phyloP scores from a whole-genome alignment of 73 alveolate species.

The Blepharisma stoltei region DNA sequence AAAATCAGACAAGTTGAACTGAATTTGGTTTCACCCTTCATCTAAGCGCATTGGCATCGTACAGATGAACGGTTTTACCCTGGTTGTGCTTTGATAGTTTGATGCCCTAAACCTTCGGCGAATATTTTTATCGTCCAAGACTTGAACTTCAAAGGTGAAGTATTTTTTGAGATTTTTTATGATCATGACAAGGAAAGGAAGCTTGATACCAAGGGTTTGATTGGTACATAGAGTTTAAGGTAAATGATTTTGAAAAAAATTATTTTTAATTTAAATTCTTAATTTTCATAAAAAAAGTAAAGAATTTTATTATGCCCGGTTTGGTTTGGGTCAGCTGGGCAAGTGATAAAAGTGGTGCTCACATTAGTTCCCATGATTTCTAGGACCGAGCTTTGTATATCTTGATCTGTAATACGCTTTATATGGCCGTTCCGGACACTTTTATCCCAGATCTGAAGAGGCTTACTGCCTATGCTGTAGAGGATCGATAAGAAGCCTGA shows the following conservation, averaged over 20 bases:
- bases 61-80: constrained; percentile 98
- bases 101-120: constrained; percentile 98
- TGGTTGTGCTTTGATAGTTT: constrained; percentile 90
- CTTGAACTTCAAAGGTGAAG: constrained; percentile 98
- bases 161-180: constrained; percentile 94
- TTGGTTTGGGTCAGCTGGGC: constrained; percentile 91
- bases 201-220: constrained; percentile 95
- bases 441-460: constrained; percentile 95
- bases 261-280: too few relatives aligned
- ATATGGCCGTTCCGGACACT: constrained; percentile 94
- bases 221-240: too few relatives aligned
- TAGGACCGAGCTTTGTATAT: constrained; percentile 90
- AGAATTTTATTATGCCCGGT: too few relatives aligned
- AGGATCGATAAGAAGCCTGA: constrained; percentile 85
- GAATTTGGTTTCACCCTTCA: constrained; percentile 80
- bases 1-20: constrained; percentile 69
- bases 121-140: constrained; percentile 95
- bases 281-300: too few relatives aligned
- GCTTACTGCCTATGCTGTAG: constrained; percentile 88
- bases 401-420: constrained; percentile 96
- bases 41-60: constrained; percentile 87
- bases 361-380: constrained; percentile 98
- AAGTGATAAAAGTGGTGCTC: constrained; percentile 87
- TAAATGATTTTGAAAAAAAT: too few relatives aligned
- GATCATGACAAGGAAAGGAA: constrained; percentile 97